Base-by-base conservation (phyloP, 192 early-diverging fungal genomes). In the Entomortierella beljakovae region DNA sequence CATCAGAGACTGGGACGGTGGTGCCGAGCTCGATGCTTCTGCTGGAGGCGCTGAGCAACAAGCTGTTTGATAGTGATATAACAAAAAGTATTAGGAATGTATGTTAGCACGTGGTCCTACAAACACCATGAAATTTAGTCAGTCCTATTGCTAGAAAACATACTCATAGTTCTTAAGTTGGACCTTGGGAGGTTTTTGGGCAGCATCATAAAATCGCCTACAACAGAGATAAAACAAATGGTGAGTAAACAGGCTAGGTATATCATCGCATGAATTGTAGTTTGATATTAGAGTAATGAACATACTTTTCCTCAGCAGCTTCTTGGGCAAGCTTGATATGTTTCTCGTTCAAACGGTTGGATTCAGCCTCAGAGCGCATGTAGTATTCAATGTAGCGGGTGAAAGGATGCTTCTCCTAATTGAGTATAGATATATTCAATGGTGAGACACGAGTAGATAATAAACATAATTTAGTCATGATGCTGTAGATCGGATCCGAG, bases 331-430 rank as follows among this genome's bases (percentile, higher is more conserved):
- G 75, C 35, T 37, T 23, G 33, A 70, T 79, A 57, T 79, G 75
- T 40, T 70, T 18, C 67, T 79, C 56, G 68, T 65, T 79, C 52
- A 79, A 4, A 26, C 75, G 66, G 67, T 64, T 59, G 56, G 75
- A 79, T 46, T 79, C 75, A 56, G 69, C 23, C 75, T 79, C 75
- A 43, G 75, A 70, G 42, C 75, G 75, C 75, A 79, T 79, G 75
- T 79, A 79, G 61, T 79, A 79, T 68, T 79, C 75, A 35, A 79
- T 79, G 42, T 79, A 79, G 62, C 75, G 75, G 51, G 75, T 79
- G 61, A 79, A 49, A 48, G 75, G 75, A 34, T 79, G 75, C 59
- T 79, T 79, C 40, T 79, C 75, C 75, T 77, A 77, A 15, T 9
- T 28, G 28, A 6, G 7, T 10, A 15, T 9, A 29, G 15, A 53